These are phyloP conservation scores for Fraxinus greggii DNA, from an alignment of 305 asterid species.

Conservation along the genomic window DNA sequence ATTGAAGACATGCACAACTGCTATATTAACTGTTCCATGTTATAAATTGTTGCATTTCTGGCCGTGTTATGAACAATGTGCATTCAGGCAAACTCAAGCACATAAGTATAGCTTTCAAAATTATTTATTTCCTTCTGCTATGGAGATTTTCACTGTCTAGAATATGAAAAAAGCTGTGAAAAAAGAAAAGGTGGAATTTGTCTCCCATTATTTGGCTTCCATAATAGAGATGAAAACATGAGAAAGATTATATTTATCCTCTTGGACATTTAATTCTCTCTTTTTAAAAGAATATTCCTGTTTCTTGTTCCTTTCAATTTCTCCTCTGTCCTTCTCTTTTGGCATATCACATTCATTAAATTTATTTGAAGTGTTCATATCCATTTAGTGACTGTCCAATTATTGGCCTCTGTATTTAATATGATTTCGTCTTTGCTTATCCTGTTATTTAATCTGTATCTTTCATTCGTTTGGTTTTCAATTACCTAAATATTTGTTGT, in stretches of 20 bases:
- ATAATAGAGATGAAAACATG: neutral
- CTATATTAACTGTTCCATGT: neutral
- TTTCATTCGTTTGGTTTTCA: neutral
- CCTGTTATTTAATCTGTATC: neutral
- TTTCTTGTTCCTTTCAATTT: neutral
- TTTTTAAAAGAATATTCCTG: neutral
- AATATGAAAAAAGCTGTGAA: neutral
- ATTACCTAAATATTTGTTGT: neutral
- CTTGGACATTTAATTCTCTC: neutral
- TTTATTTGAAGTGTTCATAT: neutral
- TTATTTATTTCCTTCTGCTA: neutral
- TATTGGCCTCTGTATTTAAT: neutral
- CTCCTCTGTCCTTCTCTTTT: neutral
- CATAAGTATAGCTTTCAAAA: neutral
- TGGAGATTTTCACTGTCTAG: neutral
- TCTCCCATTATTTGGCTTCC: conserved; percentile 6
- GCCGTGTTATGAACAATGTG: neutral
- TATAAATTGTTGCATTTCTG: neutral
- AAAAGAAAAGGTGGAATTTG: neutral
- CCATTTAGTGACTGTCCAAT: neutral
- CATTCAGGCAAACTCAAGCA: neutral
- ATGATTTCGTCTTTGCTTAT: neutral
- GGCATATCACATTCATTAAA: neutral
- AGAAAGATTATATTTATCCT: neutral
- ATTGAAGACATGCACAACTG: neutral